Evolutionary conservation across 352 stramenopile genomes (phyloP).

Genomic region (Discostella stelligera): DNA sequence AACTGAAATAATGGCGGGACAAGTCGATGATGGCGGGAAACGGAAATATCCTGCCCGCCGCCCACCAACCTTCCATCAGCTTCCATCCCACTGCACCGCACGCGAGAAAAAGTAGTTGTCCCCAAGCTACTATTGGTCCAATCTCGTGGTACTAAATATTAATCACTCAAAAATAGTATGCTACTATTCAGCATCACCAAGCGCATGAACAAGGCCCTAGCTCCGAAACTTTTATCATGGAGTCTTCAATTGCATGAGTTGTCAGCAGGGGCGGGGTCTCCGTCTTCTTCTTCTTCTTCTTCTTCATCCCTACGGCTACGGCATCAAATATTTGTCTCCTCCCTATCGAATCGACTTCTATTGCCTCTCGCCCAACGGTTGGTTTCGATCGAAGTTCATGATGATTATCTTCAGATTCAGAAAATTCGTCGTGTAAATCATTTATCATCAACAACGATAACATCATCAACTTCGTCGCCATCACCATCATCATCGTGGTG

Average conservation of each 20-base stretch:
- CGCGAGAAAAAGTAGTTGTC: no score
- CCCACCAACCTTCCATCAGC: no score
- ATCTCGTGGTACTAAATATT: no score
- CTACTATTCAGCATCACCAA: slow-evolving; percentile 29
- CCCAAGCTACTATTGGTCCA: no score
- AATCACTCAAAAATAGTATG: no score
- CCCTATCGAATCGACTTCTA: slow-evolving; percentile 40
- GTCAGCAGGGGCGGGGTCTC: background rate
- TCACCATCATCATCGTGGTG: slow-evolving; percentile 1
- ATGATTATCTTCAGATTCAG: slow-evolving; percentile 43
- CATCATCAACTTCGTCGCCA: background rate
- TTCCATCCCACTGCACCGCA: no score
- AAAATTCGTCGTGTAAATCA: background rate
- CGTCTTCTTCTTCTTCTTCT: background rate
- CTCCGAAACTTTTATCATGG: slow-evolving; percentile 51
- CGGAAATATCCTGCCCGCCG: no score
- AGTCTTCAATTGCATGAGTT: slow-evolving; percentile 41
- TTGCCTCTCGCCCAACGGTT: slow-evolving; percentile 62
- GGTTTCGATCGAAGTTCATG: slow-evolving; percentile 63
- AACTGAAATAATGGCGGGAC: no score
- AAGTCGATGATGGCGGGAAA: no score
- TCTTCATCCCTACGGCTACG: no score
- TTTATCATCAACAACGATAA: background rate
- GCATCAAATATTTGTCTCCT: slow-evolving; percentile 28
- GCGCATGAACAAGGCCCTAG: slow-evolving; percentile 53